These are phyloP conservation scores for Dipteronia dyeriana DNA, from an alignment of 345 rosid species.

Conservation along the genomic window DNA sequence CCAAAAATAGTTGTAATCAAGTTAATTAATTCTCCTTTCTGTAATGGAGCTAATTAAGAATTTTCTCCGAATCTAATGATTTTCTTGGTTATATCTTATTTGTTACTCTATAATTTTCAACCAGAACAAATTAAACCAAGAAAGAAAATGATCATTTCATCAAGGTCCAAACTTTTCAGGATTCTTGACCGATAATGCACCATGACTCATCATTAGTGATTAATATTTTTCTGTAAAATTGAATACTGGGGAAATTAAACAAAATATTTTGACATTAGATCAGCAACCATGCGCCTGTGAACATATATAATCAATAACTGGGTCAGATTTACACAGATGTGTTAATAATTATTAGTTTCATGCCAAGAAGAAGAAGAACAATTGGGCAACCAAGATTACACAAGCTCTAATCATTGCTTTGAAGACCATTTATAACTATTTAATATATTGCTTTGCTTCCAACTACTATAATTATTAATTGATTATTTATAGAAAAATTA, in stretches of 20 bases:
- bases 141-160: too few species aligned
- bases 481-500: slow-evolving; percentile 11
- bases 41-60: slow-evolving; percentile 15
- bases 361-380: neutral
- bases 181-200: neutral
- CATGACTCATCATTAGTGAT: neutral
- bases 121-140: neutral
- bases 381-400: slow-evolving; percentile 11
- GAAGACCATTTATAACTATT: neutral
- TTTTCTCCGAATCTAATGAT: neutral
- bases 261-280: neutral
- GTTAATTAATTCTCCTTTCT: slow-evolving; percentile 11
- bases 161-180: neutral
- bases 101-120: too few species aligned
- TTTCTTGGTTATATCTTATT: neutral
- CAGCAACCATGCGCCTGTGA: slow-evolving; percentile 4
- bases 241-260: neutral
- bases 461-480: slow-evolving; percentile 6
- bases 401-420: slow-evolving; percentile 12
- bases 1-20: slow-evolving; percentile 17
- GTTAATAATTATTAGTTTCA: neutral
- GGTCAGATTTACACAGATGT: slow-evolving; percentile 7
- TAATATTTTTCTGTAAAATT: neutral
- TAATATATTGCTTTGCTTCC: neutral
- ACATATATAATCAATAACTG: slow-evolving; percentile 7